phyloP scores from a whole-genome alignment of 371 early-diverging fungal species.

The Sporodiniella umbellata region DNA sequence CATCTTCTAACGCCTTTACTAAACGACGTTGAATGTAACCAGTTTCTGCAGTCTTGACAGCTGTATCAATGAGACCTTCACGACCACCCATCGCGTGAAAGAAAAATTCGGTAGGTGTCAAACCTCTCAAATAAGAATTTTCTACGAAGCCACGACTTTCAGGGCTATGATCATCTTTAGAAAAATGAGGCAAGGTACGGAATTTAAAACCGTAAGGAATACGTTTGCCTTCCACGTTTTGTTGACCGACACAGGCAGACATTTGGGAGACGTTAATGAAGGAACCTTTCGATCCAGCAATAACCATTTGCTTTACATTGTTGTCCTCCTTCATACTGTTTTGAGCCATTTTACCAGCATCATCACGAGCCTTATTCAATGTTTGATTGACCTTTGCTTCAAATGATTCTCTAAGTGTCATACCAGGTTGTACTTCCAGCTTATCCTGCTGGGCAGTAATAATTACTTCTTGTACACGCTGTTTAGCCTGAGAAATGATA shows the following conservation, averaged over 20 bases:
- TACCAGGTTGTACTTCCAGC: slow-evolving; percentile 94
- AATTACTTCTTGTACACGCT: slow-evolving; percentile 86
- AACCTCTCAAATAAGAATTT: slow-evolving; percentile 97
- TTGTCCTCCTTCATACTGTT: slow-evolving; percentile 89
- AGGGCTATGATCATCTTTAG: slow-evolving; percentile 98
- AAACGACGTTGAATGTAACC: slow-evolving; percentile 99
- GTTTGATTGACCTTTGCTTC: slow-evolving; percentile 91
- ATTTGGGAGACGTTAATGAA: slow-evolving; percentile 99
- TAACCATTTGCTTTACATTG: slow-evolving; percentile 99
- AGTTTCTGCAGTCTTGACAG: slow-evolving; percentile 99
- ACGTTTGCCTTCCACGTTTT: slow-evolving; percentile 99
- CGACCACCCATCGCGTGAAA: slow-evolving; percentile 99
- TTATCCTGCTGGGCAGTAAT: slow-evolving; percentile 81
- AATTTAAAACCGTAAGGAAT: slow-evolving; percentile 98
- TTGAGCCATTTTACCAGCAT: slow-evolving; percentile 92
- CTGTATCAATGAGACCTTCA: slow-evolving; percentile 99
- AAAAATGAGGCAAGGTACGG: slow-evolving; percentile 97
- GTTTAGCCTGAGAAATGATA: slow-evolving; percentile 85
- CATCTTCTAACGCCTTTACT: slow-evolving; percentile 98
- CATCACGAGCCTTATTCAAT: slow-evolving; percentile 96
- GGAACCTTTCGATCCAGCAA: slow-evolving; percentile 98
- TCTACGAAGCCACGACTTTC: slow-evolving; percentile 98
- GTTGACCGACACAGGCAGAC: slow-evolving; percentile 99
- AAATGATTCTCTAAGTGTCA: slow-evolving; percentile 97
- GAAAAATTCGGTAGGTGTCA: slow-evolving; percentile 98